Conservation (phyloP, 2,329 filamentous ascomycete species). For the Pyricularia sp. region DNA sequence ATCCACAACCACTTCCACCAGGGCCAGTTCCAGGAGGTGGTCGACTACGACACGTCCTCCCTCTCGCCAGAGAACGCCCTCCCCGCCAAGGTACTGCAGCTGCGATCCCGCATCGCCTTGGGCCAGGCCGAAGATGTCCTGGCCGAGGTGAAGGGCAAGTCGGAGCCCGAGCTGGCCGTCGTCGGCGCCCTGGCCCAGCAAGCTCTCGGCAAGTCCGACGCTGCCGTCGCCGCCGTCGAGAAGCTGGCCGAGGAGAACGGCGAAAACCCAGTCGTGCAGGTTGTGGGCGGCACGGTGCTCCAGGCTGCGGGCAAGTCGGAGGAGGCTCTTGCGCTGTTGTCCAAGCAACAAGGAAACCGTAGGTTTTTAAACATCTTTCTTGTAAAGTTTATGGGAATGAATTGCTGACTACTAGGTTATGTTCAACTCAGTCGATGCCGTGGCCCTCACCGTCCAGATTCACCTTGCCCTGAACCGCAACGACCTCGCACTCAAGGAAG, state of each 20-base stretch:
- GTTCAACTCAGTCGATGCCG: slow-evolving; percentile 47
- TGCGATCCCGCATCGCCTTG: slow-evolving; percentile 72
- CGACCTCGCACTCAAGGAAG: slow-evolving; percentile 84
- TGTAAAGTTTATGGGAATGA: not conserved
- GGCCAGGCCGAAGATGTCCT: slow-evolving; percentile 65
- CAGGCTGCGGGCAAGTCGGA: slow-evolving; percentile 72
- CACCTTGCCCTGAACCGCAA: slow-evolving; percentile 83
- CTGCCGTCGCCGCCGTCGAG: slow-evolving; percentile 51
- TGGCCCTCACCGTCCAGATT: slow-evolving; percentile 83
- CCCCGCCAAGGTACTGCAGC: slow-evolving; percentile 62
- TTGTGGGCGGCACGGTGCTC: slow-evolving; percentile 69
- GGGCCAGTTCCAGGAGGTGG: slow-evolving; percentile 74
- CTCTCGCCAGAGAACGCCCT: slow-evolving; percentile 69
- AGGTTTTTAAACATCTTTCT: slow-evolving; percentile 22
- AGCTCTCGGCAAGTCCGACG: slow-evolving; percentile 42
- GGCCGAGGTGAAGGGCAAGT: slow-evolving; percentile 47
- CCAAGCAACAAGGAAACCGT: slow-evolving; percentile 79
- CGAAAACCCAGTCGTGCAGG: slow-evolving; percentile 70
- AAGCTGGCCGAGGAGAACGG: slow-evolving; percentile 51
- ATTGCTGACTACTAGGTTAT: not conserved
- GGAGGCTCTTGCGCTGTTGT: slow-evolving; percentile 66
- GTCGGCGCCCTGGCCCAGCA: slow-evolving; percentile 63
- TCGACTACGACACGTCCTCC: slow-evolving; percentile 71
- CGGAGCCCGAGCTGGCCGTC: slow-evolving; percentile 62
- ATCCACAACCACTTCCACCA: slow-evolving; percentile 60